Percentiles rank a stretch among this genome's conserved stretches.
Conservation (phyloP, 768 basidiomycete species). For the Pholiota microspora region DNA sequence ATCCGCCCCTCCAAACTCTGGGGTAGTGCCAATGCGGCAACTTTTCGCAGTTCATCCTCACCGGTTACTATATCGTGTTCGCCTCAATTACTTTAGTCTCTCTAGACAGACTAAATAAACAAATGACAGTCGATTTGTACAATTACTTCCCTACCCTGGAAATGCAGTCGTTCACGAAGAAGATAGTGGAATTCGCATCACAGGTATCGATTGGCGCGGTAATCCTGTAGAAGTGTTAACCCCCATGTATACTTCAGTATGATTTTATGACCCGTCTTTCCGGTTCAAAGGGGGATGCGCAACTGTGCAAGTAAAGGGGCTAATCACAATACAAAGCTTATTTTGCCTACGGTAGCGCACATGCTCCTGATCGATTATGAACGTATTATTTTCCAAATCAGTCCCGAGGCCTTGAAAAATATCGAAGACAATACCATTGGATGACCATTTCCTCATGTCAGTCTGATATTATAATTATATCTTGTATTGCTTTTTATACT, state of each 20-base stretch:
- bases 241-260: background rate
- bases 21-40: background rate
- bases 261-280: background rate
- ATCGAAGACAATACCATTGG: background rate
- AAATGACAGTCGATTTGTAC: too few relatives aligned
- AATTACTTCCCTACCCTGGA: too few relatives aligned
- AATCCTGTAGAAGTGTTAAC: background rate
- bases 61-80: too few relatives aligned
- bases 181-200: background rate
- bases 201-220: background rate
- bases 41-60: background rate
- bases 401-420: background rate
- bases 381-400: too few relatives aligned
- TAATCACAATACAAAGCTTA: too few relatives aligned
- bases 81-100: too few relatives aligned
- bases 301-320: too few relatives aligned
- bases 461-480: background rate
- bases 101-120: too few relatives aligned
- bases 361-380: too few relatives aligned
- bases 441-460: background rate
- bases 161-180: background rate
- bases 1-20: background rate
- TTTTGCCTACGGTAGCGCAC: too few relatives aligned
- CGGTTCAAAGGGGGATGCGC: too few relatives aligned
- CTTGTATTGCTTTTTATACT: background rate